Base-by-base conservation (phyloP, 164 flowering plant species). In the Umbellularia californica region DNA sequence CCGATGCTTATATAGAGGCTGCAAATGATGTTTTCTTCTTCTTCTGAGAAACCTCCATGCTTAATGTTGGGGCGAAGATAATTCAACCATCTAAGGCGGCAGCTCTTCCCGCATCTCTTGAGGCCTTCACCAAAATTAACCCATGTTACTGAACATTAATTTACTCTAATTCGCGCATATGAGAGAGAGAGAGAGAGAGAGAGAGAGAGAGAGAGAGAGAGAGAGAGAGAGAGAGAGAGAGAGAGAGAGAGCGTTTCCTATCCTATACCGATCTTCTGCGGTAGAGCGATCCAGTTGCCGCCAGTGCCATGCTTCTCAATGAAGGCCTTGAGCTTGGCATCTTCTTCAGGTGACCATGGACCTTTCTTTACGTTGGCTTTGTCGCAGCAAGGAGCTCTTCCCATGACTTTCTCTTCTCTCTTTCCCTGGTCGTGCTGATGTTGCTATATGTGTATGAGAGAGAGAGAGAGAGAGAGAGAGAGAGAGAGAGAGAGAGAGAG, bases 301-400 rank as follows among this genome's bases (percentile, higher is more conserved):
- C 94, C 97, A 55, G 93, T 89, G 74, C 97, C 97, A 41, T 88
- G 75, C 22, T 85, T 67, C 47, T 91, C 89, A 11, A 93, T 90
- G 62, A 83, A 89, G 65, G 87, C 72, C 77, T 91, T 93, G 79
- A 93, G 94, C 70, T 78, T 87, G 70, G 90, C 86, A 80, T 93
- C 97, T 85, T 92, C 97, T 76, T 92, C 95, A 13, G 95, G 97
- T 14, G 97, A 90, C 97, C 97, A 92, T n/a, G 95, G 97, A 1
- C 97, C 97, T 86, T 81, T 92, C 94, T 90, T 92, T 30, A 92
- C 97, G 69, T 81, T 92, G 70, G 88, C 87, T 81, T 92, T 92
- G 84, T 92, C 97, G 80, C 97, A 92, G 80, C 97, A 92, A 74
- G 97, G 97, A 78, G 97, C 97, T 83, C 97, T 90, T 27, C 97